A percentile compares a stretch with the other conserved stretches of the same genome.
phyloP scores from a whole-genome alignment of 2,329 filamentous ascomycete species.

The Eutypella sp. region DNA sequence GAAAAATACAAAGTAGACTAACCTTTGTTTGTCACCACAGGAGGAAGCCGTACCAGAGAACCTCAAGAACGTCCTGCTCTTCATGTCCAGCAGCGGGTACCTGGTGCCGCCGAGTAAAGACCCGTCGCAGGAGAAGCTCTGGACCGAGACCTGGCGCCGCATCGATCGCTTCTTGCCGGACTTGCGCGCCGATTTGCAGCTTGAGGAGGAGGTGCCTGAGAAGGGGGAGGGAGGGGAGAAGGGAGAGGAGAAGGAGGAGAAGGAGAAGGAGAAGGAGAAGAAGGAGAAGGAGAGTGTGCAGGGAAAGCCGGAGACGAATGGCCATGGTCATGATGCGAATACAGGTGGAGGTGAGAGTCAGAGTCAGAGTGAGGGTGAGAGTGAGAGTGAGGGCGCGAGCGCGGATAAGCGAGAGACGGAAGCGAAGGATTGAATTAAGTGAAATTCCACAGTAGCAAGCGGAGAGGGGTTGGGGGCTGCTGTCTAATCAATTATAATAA shows the following conservation, averaged over 20 bases:
- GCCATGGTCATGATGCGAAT: not conserved
- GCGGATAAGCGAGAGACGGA: not conserved
- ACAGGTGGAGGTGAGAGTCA: too few species aligned
- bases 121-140: slow-evolving; percentile 50
- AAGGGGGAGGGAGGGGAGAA: not conserved
- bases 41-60: slow-evolving; percentile 95
- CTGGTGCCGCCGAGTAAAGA: slow-evolving; percentile 65
- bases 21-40: slow-evolving; percentile 37
- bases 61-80: slow-evolving; percentile 90
- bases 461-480: too few species aligned
- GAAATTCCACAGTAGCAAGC: not conserved
- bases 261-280: not conserved
- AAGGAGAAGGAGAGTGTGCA: not conserved
- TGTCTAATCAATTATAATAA: too few species aligned
- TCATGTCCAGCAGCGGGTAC: slow-evolving; percentile 88
- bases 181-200: slow-evolving; percentile 49
- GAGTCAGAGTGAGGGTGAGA: not conserved
- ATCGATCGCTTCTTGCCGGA: slow-evolving; percentile 62
- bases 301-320: not conserved
- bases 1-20: not conserved
- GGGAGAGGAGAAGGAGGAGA: not conserved
- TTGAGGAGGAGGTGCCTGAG: slow-evolving; percentile 36
- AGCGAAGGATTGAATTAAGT: not conserved
- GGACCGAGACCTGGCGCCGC: slow-evolving; percentile 60
- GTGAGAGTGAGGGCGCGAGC: not conserved